Percentiles rank a stretch among this genome's conserved stretches.
These are phyloP conservation scores for Agaricus blazei DNA, from an alignment of 768 basidiomycete species.

Conservation along the genomic window DNA sequence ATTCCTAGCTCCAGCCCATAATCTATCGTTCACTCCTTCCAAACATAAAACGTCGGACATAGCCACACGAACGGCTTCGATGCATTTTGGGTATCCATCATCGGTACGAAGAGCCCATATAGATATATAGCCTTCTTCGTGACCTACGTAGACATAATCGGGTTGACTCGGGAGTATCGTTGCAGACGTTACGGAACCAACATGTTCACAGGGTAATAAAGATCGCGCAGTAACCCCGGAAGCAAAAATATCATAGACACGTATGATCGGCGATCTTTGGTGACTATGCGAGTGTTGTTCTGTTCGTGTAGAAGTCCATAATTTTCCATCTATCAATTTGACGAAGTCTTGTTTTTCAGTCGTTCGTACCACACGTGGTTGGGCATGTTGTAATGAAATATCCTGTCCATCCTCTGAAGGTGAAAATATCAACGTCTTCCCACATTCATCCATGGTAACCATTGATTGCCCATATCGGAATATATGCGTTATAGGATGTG, in stretches of 20 bases:
- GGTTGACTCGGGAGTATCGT: slow-evolving; percentile 69
- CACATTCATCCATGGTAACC: slow-evolving; percentile 80
- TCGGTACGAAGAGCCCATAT: slow-evolving; percentile 64
- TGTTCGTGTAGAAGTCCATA: slow-evolving; percentile 76
- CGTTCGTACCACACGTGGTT: slow-evolving; percentile 59
- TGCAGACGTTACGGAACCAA: slow-evolving; percentile 80
- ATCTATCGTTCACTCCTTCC: slow-evolving; percentile 74
- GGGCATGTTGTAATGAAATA: slow-evolving; percentile 40
- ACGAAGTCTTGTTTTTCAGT: slow-evolving; percentile 82
- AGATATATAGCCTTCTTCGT: slow-evolving; percentile 86
- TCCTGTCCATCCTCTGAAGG: slow-evolving; percentile 35
- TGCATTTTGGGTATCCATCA: slow-evolving; percentile 58
- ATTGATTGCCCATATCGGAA: slow-evolving; percentile 68
- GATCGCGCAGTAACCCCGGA: slow-evolving; percentile 54
- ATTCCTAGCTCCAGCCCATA: slow-evolving; percentile 87
- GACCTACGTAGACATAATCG: slow-evolving; percentile 73
- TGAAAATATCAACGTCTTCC: slow-evolving; percentile 75
- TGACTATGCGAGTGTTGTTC: slow-evolving; percentile 25
- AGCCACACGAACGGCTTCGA: slow-evolving; percentile 76
- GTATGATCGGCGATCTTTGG: slow-evolving; percentile 62
- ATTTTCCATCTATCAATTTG: slow-evolving; percentile 61
- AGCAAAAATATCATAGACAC: slow-evolving; percentile 73
- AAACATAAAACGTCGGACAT: slow-evolving; percentile 77
- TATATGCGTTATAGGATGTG: slow-evolving; percentile 63
- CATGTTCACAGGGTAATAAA: slow-evolving; percentile 59